A percentile compares a stretch with the other conserved stretches of the same genome.
These are phyloP conservation scores for Lenzites betulinus DNA, from an alignment of 768 basidiomycete genomes.

Conservation along the genomic window DNA sequence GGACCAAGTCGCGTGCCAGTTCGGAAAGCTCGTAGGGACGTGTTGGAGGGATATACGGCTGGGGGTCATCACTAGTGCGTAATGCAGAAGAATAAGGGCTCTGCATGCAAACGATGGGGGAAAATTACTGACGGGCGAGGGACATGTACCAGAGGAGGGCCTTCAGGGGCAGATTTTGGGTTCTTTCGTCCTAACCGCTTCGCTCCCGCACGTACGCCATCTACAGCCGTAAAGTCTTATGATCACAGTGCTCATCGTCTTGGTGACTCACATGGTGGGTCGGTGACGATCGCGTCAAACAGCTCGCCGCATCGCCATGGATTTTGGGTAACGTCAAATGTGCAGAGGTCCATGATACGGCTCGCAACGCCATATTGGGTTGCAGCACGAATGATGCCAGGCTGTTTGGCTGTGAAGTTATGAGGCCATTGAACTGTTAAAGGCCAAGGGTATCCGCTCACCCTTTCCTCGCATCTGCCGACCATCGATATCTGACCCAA, in stretches of 20 bases:
- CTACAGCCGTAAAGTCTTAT: constrained; percentile 38
- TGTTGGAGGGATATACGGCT: constrained; percentile 86
- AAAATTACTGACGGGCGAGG: constrained; percentile 45
- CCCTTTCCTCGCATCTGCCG: constrained; percentile 96
- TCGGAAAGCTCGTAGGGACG: constrained; percentile 90
- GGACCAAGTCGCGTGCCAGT: constrained; percentile 78
- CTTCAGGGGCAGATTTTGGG: constrained; percentile 38
- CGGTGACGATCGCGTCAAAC: constrained; percentile 93
- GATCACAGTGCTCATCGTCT: not conserved
- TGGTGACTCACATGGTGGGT: constrained; percentile 79
- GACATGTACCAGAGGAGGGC: constrained; percentile 25
- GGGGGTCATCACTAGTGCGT: constrained; percentile 47
- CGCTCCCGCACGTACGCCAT: constrained; percentile 90
- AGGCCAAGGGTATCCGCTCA: constrained; percentile 30
- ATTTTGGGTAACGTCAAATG: constrained; percentile 90
- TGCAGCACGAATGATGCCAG: constrained; percentile 82
- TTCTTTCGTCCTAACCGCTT: constrained; percentile 77
- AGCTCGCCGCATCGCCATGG: constrained; percentile 88
- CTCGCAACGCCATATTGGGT: constrained; percentile 77
- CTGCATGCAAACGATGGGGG: not conserved
- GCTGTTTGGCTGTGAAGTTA: constrained; percentile 38
- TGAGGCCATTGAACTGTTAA: not conserved
- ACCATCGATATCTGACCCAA: constrained; percentile 96
- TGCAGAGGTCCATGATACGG: constrained; percentile 80
- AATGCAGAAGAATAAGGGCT: not conserved